Percentiles rank a stretch among this genome's conserved stretches.
Evolutionary conservation across 805 yeast species (phyloP).

Genomic region (Candida succiphila): DNA sequence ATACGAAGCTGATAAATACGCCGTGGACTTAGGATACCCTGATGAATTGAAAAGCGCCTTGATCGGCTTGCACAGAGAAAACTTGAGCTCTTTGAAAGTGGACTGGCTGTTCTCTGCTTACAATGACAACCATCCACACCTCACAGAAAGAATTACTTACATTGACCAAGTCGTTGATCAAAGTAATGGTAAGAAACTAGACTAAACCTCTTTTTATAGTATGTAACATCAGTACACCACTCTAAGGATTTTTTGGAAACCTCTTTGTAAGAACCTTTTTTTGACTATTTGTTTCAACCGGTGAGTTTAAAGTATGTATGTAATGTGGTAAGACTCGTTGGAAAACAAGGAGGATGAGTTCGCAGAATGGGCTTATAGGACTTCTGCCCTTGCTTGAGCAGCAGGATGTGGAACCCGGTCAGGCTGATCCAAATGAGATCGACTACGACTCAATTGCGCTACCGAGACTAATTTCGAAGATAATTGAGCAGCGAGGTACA

Average conservation of each 20-base stretch:
- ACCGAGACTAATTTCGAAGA: no score
- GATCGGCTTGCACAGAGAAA: constrained; percentile 68
- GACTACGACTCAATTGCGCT: no score
- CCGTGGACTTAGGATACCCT: constrained; percentile 64
- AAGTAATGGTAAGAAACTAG: constrained; percentile 10
- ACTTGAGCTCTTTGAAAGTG: constrained; percentile 78
- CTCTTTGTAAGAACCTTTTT: no score
- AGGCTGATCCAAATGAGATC: no score
- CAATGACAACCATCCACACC: constrained; percentile 84
- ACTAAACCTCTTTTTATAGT: constrained; percentile 1
- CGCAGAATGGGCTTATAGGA: no score
- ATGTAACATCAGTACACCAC: not conserved
- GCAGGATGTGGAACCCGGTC: no score
- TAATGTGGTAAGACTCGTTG: no score
- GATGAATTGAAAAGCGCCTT: constrained; percentile 61
- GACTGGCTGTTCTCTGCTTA: constrained; percentile 86
- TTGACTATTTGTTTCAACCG: no score
- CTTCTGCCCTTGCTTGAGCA: no score
- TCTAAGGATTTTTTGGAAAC: no score
- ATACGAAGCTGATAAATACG: constrained; percentile 87
- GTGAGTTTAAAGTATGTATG: no score
- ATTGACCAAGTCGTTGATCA: constrained; percentile 31
- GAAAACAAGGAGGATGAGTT: no score
- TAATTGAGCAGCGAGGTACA: constrained; percentile 49
- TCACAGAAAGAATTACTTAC: constrained; percentile 81